These are phyloP conservation scores for Hyphopichia burtonii DNA, from an alignment of 1,139 yeast species.

Conservation along the genomic window DNA sequence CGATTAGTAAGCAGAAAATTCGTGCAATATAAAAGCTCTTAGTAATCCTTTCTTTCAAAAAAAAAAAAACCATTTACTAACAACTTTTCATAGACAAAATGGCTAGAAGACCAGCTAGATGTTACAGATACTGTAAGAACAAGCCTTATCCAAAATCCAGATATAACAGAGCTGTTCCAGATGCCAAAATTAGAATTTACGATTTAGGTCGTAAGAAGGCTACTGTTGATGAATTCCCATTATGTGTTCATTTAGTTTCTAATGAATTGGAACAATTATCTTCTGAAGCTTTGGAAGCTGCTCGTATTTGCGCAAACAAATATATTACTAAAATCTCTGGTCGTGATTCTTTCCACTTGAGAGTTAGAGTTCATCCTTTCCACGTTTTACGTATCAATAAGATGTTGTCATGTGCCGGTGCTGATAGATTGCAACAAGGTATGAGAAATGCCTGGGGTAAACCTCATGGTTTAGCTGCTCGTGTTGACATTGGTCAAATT, in stretches of 20 bases:
- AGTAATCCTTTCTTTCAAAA: not conserved
- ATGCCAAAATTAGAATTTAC: slow-evolving; percentile 97
- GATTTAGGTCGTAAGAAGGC: slow-evolving; percentile 99
- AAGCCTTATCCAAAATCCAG: slow-evolving; percentile 99
- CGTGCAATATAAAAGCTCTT: not conserved
- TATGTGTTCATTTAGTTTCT: slow-evolving; percentile 98
- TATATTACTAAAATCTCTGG: slow-evolving; percentile 97
- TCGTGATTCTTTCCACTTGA: slow-evolving; percentile 99
- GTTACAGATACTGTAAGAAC: slow-evolving; percentile 99
- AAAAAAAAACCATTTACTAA: slow-evolving; percentile 23
- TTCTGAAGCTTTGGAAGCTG: slow-evolving; percentile 99
- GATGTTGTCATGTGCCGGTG: slow-evolving; percentile 99
- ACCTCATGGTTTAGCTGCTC: slow-evolving; percentile 99
- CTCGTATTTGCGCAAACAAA: slow-evolving; percentile 99
- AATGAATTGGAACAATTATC: slow-evolving; percentile 99
- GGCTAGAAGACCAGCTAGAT: slow-evolving; percentile 99
- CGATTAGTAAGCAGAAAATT: not conserved
- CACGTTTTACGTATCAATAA: slow-evolving; percentile 99
- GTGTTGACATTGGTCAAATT: slow-evolving; percentile 98
- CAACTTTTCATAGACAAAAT: slow-evolving; percentile 54
- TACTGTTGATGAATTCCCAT: slow-evolving; percentile 98
- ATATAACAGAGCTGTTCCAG: slow-evolving; percentile 99
- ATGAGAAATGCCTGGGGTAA: slow-evolving; percentile 99
- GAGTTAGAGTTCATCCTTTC: slow-evolving; percentile 99
- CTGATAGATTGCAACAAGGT: slow-evolving; percentile 99